Percentiles rank a stretch among this genome's conserved stretches.
Evolutionary conservation across 768 basidiomycete species (phyloP).

Genomic region (Boletus sp.): DNA sequence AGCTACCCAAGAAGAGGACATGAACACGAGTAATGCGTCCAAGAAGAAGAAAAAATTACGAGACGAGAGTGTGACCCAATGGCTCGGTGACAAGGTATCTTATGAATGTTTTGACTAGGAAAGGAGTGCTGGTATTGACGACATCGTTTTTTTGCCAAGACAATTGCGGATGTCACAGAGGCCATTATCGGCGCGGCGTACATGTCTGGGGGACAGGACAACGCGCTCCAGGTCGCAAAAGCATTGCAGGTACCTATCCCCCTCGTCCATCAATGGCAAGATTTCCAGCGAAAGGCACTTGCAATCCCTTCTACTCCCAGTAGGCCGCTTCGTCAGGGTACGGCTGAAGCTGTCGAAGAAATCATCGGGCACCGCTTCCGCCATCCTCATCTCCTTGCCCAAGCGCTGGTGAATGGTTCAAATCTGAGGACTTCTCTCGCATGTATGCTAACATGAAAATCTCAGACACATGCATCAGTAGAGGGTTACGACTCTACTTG

Average conservation of each 20-base stretch:
- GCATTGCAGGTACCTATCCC: conserved; percentile 65
- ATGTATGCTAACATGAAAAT: conserved; percentile 9
- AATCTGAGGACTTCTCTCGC: neutral
- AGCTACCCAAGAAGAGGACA: conserved; percentile 13
- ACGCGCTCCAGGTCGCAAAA: conserved; percentile 63
- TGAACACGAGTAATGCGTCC: neutral
- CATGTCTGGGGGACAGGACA: conserved; percentile 66
- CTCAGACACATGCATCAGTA: conserved; percentile 66
- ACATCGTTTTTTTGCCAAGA: conserved; percentile 43
- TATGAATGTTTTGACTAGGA: neutral
- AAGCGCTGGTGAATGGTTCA: conserved; percentile 61
- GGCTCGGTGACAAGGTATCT: conserved; percentile 76
- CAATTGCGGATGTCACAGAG: conserved; percentile 81
- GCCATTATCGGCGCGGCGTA: conserved; percentile 84
- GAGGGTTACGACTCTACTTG: conserved; percentile 54
- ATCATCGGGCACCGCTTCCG: conserved; percentile 65
- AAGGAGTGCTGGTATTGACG: conserved; percentile 10
- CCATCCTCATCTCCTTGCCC: conserved; percentile 60
- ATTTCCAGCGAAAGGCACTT: conserved; percentile 53
- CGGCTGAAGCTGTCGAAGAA: conserved; percentile 55
- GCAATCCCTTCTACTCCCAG: conserved; percentile 44
- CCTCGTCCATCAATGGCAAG: conserved; percentile 65
- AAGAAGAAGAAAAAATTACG: conserved; percentile 42
- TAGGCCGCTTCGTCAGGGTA: conserved; percentile 45
- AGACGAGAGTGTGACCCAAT: conserved; percentile 46